These are phyloP conservation scores for Myrica gale DNA, from an alignment of 306 rosid genomes.

Conservation along the genomic window DNA sequence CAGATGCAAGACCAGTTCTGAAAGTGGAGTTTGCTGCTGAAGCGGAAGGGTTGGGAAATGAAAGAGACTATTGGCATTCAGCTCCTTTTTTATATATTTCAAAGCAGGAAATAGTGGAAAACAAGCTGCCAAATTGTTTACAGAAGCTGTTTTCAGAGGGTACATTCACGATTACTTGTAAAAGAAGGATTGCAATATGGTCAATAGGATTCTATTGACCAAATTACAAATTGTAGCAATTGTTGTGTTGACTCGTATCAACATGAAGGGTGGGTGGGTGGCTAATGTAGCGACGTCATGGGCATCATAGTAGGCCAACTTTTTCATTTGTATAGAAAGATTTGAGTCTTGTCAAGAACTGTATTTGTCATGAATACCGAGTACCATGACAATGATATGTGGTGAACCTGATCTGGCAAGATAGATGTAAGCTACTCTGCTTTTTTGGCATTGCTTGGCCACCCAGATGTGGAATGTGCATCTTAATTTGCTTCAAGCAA, in stretches of 20 bases:
- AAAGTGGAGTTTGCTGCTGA: not conserved
- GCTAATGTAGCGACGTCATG: not conserved
- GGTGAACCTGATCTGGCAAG: not conserved
- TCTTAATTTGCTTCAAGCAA: not conserved
- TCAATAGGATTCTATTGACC: not conserved
- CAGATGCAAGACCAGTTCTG: not conserved
- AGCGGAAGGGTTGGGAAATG: not conserved
- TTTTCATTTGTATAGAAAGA: not conserved
- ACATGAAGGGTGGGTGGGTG: not conserved
- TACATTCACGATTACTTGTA: not conserved
- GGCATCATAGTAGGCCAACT: not conserved
- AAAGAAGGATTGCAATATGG: not conserved
- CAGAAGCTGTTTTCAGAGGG: too few relatives aligned
- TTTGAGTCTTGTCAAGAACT: not conserved
- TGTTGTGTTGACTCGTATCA: not conserved
- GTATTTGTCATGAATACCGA: not conserved
- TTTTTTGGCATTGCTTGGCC: not conserved
- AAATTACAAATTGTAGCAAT: not conserved
- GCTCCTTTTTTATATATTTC: not conserved
- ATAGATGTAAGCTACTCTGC: not conserved
- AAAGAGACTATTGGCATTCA: not conserved
- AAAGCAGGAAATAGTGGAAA: not conserved
- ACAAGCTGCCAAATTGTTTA: not conserved
- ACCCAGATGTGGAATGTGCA: not conserved
- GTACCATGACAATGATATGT: not conserved